These are phyloP conservation scores for Brettanomyces nanus DNA, from an alignment of 805 yeast species.

Conservation along the genomic window DNA sequence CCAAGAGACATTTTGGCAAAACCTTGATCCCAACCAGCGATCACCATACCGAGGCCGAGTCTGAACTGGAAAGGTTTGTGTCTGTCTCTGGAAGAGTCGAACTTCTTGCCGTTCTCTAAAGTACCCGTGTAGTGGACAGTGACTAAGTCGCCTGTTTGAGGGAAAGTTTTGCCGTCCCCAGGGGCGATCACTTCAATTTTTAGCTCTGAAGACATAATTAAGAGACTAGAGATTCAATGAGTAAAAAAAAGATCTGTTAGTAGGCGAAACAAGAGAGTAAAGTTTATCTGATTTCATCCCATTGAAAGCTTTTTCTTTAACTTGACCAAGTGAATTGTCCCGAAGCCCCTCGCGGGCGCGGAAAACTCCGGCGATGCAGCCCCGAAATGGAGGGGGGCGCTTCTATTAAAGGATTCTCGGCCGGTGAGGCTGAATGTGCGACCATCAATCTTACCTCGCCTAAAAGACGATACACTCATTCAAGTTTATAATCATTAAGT, in stretches of 20 bases:
- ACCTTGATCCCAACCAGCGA: conserved; percentile 94
- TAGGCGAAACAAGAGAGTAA: background rate
- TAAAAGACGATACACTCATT: too few species aligned
- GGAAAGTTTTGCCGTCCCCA: conserved; percentile 82
- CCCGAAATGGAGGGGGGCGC: too few species aligned
- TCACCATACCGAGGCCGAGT: conserved; percentile 95
- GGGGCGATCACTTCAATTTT: conserved; percentile 29
- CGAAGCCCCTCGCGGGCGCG: too few species aligned
- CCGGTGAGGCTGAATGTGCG: too few species aligned
- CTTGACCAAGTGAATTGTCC: too few species aligned
- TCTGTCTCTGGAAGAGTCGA: conserved; percentile 92
- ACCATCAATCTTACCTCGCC: too few species aligned
- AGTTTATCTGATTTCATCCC: background rate
- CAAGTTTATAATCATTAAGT: too few species aligned
- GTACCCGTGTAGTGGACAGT: conserved; percentile 96
- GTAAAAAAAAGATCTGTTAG: background rate
- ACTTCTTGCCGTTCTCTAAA: conserved; percentile 89
- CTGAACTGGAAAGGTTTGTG: conserved; percentile 90
- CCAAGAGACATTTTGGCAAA: conserved; percentile 90
- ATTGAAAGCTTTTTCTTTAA: too few species aligned
- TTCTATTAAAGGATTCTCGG: too few species aligned
- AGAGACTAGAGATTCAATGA: background rate
- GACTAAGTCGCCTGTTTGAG: conserved; percentile 79
- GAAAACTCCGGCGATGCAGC: too few species aligned
- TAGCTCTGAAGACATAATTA: conserved; percentile 16